Percentiles rank a stretch among this genome's conserved stretches.
These are phyloP conservation scores for Hanseniaspora lachancei DNA, from an alignment of 805 yeast genomes.

Conservation along the genomic window DNA sequence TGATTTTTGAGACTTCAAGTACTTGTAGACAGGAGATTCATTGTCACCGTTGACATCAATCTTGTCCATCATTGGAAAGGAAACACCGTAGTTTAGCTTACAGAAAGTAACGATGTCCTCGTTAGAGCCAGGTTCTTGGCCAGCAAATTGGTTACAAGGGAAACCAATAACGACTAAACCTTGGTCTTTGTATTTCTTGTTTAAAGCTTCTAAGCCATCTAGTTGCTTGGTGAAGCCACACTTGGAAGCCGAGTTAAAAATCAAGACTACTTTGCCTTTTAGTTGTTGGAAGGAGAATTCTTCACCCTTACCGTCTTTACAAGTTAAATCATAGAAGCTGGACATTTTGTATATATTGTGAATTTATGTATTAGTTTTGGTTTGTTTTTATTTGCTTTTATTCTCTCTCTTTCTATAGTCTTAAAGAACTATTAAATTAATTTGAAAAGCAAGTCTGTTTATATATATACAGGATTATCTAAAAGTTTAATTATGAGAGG, in stretches of 20 bases:
- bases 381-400: not conserved
- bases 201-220: constrained; percentile 53
- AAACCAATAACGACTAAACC: constrained; percentile 67
- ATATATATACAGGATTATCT: not conserved
- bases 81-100: constrained; percentile 56
- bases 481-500: too few relatives aligned
- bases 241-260: constrained; percentile 82
- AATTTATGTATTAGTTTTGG: not conserved
- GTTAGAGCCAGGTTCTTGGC: constrained; percentile 59
- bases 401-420: not conserved
- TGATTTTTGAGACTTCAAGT: constrained; percentile 49
- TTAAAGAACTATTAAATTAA: not conserved
- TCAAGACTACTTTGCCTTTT: constrained; percentile 66
- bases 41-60: constrained; percentile 66
- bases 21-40: constrained; percentile 57
- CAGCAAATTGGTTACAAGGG: constrained; percentile 85
- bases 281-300: constrained; percentile 47
- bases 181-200: constrained; percentile 50
- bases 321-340: constrained; percentile 51
- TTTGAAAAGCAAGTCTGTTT: not conserved
- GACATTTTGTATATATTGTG: constrained; percentile 29
- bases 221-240: constrained; percentile 77
- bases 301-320: constrained; percentile 48
- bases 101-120: constrained; percentile 68
- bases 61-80: constrained; percentile 71